phyloP scores from a whole-genome alignment of 257 asterid genomes.

The Nicotiana paniculata region DNA sequence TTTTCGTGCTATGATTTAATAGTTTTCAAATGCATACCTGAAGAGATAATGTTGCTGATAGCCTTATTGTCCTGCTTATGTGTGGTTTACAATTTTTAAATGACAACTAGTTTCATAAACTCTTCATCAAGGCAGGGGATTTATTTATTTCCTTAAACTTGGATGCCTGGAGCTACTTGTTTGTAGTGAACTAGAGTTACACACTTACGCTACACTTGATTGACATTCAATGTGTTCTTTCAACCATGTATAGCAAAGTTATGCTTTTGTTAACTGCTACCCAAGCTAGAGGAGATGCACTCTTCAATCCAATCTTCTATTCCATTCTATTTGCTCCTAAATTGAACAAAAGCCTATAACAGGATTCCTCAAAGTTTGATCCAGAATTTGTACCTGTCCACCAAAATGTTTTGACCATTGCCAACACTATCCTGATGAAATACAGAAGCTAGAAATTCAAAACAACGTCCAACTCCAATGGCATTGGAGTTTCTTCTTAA shows the following conservation, averaged over 20 bases:
- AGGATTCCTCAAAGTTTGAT: not conserved
- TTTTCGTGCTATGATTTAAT: not conserved
- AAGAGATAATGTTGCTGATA: not conserved
- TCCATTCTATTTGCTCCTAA: not conserved
- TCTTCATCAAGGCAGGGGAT: not conserved
- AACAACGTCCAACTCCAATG: not conserved
- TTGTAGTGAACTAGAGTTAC: not conserved
- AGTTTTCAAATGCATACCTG: not conserved
- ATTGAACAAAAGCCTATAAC: not conserved
- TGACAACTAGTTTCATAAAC: not conserved
- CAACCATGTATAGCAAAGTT: not conserved
- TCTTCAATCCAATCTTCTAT: not conserved
- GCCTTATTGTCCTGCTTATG: not conserved
- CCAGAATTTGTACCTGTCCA: not conserved
- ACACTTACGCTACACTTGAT: not conserved
- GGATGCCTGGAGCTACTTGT: not conserved
- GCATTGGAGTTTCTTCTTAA: not conserved
- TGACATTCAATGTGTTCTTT: not conserved
- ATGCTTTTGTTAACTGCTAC: not conserved
- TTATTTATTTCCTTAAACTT: not conserved
- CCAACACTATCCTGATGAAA: not conserved
- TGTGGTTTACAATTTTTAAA: not conserved
- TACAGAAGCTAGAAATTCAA: not conserved
- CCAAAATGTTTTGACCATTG: not conserved
- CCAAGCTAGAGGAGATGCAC: not conserved